A percentile compares a stretch with the other conserved stretches of the same genome.
Conservation (phyloP, 106 monocot genomes). For the Dendrobium huoshanense region DNA sequence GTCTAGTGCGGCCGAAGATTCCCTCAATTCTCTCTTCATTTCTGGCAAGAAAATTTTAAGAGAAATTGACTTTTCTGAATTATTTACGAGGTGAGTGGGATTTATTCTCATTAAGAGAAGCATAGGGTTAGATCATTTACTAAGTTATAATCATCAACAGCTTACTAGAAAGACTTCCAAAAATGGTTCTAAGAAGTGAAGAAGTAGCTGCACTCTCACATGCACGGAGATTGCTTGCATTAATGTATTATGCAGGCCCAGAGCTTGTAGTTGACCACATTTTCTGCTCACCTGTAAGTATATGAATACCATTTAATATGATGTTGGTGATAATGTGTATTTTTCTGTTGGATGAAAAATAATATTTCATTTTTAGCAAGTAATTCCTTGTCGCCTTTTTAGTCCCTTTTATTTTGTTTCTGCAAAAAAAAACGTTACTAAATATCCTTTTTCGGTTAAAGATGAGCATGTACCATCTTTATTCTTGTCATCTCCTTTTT, state of each 20-base stretch:
- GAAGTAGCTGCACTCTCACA: constrained; percentile 66
- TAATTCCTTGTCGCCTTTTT: background rate
- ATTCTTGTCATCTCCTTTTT: background rate
- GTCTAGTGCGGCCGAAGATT: constrained; percentile 56
- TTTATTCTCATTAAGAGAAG: constrained; percentile 8
- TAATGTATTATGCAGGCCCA: constrained; percentile 88
- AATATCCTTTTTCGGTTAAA: background rate
- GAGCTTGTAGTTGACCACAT: constrained; percentile 58
- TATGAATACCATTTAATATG: background rate
- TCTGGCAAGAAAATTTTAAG: constrained; percentile 41
- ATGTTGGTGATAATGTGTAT: background rate
- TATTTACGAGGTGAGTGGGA: constrained; percentile 55
- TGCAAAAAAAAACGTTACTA: background rate
- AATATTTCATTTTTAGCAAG: background rate
- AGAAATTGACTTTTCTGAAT: constrained; percentile 60
- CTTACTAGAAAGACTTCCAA: constrained; percentile 59
- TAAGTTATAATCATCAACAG: constrained; percentile 32
- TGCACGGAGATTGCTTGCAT: constrained; percentile 66
- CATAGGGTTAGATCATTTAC: background rate
- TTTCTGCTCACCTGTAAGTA: constrained; percentile 69
- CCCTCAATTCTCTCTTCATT: constrained; percentile 54
- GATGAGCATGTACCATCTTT: background rate
- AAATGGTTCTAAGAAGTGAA: constrained; percentile 69
- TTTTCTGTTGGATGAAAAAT: background rate
- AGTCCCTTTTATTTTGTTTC: background rate